Conservation (phyloP, 106 monocot species). For the Narthecium ossifragum region DNA sequence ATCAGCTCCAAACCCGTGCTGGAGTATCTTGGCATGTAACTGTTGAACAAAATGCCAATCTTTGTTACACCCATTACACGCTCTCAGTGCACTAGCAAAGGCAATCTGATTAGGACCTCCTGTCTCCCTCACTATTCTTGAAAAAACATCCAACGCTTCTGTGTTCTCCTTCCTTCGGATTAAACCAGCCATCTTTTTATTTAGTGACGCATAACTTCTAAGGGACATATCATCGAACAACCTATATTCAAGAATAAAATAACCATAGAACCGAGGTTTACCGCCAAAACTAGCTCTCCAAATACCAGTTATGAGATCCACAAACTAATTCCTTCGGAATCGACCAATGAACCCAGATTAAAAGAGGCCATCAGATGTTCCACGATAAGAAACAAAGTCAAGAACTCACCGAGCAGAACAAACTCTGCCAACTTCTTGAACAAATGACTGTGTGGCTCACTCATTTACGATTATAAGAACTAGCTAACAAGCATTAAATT, state of each 20-base stretch:
- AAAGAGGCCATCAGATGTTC: too few species aligned
- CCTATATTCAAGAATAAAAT: slow-evolving; percentile 22
- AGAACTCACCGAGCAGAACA: too few species aligned
- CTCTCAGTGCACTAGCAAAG: slow-evolving; percentile 38
- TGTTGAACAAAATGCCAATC: slow-evolving; percentile 34
- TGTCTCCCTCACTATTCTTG: slow-evolving; percentile 24
- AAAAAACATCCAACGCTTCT: slow-evolving; percentile 20
- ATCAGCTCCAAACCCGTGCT: slow-evolving; percentile 27
- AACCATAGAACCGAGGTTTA: too few species aligned
- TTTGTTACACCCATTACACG: slow-evolving; percentile 24
- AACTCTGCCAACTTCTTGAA: too few species aligned
- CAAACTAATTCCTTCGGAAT: background rate
- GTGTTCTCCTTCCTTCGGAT: slow-evolving; percentile 20
- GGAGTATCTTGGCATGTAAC: slow-evolving; percentile 54
- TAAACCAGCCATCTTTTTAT: slow-evolving; percentile 23
- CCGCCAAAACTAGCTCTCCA: too few species aligned
- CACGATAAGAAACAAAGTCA: too few species aligned
- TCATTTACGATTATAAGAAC: too few species aligned
- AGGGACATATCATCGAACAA: slow-evolving; percentile 40
- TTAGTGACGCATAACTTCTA: slow-evolving; percentile 40
- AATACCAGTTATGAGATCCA: too few species aligned
- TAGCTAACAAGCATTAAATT: too few species aligned
- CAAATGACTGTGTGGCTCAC: too few species aligned
- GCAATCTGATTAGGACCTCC: slow-evolving; percentile 8
- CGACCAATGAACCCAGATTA: background rate